Evolutionary conservation across 805 yeast genomes (phyloP), one percentile per base, ranked within the genome.

Genomic region (Nakazawaea peltata): DNA sequence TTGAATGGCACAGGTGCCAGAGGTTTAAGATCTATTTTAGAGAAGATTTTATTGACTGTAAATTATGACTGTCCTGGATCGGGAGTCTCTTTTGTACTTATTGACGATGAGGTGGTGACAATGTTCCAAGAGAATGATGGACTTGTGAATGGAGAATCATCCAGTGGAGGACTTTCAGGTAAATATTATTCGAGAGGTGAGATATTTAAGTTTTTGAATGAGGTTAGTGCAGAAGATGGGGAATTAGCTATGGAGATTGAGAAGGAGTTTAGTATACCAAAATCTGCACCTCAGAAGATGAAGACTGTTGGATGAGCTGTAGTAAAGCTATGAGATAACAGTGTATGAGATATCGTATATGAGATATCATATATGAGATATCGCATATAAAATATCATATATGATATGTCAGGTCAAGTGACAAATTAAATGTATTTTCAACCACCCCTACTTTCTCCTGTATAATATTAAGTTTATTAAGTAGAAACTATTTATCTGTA

Each of bases 21-120:
- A 45, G 81, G 81, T 0, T 47, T 75, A 19, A 56, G 77, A 43
- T 68, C 73, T 1, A 67, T 73, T 4, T 58, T 75, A 66, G 80
- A 73, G 39, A 61, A 70, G 36, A 39, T 73, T 13, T 47, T 74
- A 16, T 49, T 73, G 13, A 60, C 63, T 30, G 73, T 72, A 4
- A 74, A 74, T 46, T 74, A 66, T 48, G 80, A 74, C 32, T 69
- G 77, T 44, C 80, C 80, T 0, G 76, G 67, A n/a, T 67, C 77
- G 17, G 71, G 74, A 0, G 59, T 70, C 7, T 51, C 66, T 15
- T 71, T 61, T 47, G 78, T 73, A 1, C 49, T 74, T 8, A 56
- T 74, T 12, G 68, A 68, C 39, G 56, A 56, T 28, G 59, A 58
- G 4, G 67, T 72, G 0, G 71, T 71, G 4, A 52, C 57, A 3